These are phyloP conservation scores for Hemisphaericaspora lyxosophila DNA, from an alignment of 1,139 yeast genomes.

Conservation along the genomic window DNA sequence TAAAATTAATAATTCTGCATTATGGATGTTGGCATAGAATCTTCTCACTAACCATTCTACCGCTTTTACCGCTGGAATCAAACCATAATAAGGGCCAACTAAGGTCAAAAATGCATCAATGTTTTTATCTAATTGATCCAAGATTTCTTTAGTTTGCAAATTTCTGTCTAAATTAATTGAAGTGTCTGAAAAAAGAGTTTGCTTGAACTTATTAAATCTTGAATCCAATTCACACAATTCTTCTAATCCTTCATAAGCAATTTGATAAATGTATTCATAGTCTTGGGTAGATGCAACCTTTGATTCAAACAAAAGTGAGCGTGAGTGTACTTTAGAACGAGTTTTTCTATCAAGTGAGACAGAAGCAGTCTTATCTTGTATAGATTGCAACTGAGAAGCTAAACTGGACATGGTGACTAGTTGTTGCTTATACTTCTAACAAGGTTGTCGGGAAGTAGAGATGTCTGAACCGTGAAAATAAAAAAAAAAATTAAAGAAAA, in stretches of 20 bases:
- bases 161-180: slow-evolving; percentile 77
- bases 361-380: slow-evolving; percentile 66
- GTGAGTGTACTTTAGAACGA: slow-evolving; percentile 82
- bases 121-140: slow-evolving; percentile 69
- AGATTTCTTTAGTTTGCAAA: slow-evolving; percentile 73
- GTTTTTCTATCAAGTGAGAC: slow-evolving; percentile 83
- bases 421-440: no score
- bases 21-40: slow-evolving; percentile 81
- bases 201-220: slow-evolving; percentile 68
- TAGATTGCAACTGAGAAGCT: slow-evolving; percentile 77
- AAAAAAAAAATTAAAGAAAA: no score
- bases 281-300: slow-evolving; percentile 92
- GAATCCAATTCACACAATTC: slow-evolving; percentile 71
- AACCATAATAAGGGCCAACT: slow-evolving; percentile 71
- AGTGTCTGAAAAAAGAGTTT: slow-evolving; percentile 77
- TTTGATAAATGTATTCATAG: slow-evolving; percentile 73
- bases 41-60: slow-evolving; percentile 95
- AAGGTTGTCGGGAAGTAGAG: no score
- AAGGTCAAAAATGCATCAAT: slow-evolving; percentile 72
- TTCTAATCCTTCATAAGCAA: slow-evolving; percentile 73
- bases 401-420: slow-evolving; percentile 50
- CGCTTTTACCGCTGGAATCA: slow-evolving; percentile 77
- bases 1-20: slow-evolving; percentile 68
- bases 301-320: slow-evolving; percentile 83
- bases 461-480: no score